phyloP scores from a whole-genome alignment of 176 grass and related monocot genomes.

The Eragrostis nindensis region DNA sequence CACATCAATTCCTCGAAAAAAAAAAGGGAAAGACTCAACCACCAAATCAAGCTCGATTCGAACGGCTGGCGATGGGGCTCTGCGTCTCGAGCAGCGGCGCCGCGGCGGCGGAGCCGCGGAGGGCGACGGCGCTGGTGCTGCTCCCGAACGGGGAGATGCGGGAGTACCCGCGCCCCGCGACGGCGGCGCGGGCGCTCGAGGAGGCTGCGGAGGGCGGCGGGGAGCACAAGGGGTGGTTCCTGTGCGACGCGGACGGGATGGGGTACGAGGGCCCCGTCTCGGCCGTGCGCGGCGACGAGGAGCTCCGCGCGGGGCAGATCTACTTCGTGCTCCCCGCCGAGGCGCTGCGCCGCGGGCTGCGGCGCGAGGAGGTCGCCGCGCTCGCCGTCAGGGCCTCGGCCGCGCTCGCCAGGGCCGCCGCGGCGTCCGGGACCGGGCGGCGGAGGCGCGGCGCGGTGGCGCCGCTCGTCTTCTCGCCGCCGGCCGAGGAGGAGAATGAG shows the following conservation, averaged over 20 bases:
- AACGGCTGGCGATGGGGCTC: constrained; percentile 44
- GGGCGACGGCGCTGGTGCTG: constrained; percentile 56
- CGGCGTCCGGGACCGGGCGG: neutral
- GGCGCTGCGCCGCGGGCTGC: constrained; percentile 40
- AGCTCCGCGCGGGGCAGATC: constrained; percentile 59
- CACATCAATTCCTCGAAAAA: too few relatives aligned
- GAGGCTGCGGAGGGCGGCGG: neutral
- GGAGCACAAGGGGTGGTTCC: constrained; percentile 25
- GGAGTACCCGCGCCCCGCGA: constrained; percentile 41
- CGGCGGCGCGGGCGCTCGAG: constrained; percentile 36
- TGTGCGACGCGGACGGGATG: constrained; percentile 74
- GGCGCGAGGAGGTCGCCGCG: constrained; percentile 58
- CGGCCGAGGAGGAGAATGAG: neutral
- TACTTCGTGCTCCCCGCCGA: constrained; percentile 63
- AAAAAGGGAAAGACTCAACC: neutral
- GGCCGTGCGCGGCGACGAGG: constrained; percentile 6
- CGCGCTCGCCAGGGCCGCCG: constrained; percentile 21
- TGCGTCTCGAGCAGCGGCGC: constrained; percentile 50
- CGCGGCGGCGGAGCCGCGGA: neutral
- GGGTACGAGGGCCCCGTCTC: constrained; percentile 42
- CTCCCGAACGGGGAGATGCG: constrained; percentile 47
- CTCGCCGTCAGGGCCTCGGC: constrained; percentile 58
- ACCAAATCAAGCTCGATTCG: too few relatives aligned
- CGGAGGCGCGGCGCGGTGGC: constrained; percentile 24
- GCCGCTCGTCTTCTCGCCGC: constrained; percentile 48